phyloP scores from a whole-genome alignment of 352 stramenopile species.

The Saprolegnia diclina region DNA sequence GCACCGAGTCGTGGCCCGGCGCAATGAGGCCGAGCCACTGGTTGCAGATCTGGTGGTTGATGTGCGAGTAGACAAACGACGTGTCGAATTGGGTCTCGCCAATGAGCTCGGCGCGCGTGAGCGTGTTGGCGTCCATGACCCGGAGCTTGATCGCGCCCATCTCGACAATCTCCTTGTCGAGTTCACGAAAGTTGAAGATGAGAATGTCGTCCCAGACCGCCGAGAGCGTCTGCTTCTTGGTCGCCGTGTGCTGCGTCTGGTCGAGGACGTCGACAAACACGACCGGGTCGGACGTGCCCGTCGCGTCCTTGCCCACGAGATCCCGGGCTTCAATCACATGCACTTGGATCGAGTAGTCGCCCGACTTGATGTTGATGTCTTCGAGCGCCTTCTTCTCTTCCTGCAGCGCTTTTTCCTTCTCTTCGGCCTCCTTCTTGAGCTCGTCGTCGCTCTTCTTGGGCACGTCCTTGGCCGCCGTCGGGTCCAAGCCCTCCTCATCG shows the following conservation, averaged over 20 bases:
- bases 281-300: slow-evolving; percentile 87
- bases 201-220: slow-evolving; percentile 82
- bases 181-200: slow-evolving; percentile 66
- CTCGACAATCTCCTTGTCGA: slow-evolving; percentile 79
- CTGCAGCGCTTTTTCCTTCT: slow-evolving; percentile 63
- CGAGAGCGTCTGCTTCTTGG: slow-evolving; percentile 83
- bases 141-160: slow-evolving; percentile 74
- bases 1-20: slow-evolving; percentile 56
- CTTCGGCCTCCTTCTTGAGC: slow-evolving; percentile 61
- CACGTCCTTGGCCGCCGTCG: slow-evolving; percentile 37
- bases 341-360: slow-evolving; percentile 85
- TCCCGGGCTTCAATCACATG: slow-evolving; percentile 88
- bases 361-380: slow-evolving; percentile 79
- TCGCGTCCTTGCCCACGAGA: slow-evolving; percentile 80
- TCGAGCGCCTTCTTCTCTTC: slow-evolving; percentile 70
- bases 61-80: slow-evolving; percentile 81
- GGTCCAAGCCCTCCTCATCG: slow-evolving; percentile 51
- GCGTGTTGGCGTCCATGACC: slow-evolving; percentile 82
- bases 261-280: slow-evolving; percentile 85
- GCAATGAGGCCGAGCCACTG: slow-evolving; percentile 85
- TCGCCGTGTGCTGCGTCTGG: slow-evolving; percentile 75
- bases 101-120: slow-evolving; percentile 85
- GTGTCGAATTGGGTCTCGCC: slow-evolving; percentile 81
- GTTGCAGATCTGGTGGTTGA: slow-evolving; percentile 85
- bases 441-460: slow-evolving; percentile 65